A percentile compares a stretch with the other conserved stretches of the same genome.
phyloP scores from a whole-genome alignment of 345 rosid genomes.

The Eucalyptus pumila region DNA sequence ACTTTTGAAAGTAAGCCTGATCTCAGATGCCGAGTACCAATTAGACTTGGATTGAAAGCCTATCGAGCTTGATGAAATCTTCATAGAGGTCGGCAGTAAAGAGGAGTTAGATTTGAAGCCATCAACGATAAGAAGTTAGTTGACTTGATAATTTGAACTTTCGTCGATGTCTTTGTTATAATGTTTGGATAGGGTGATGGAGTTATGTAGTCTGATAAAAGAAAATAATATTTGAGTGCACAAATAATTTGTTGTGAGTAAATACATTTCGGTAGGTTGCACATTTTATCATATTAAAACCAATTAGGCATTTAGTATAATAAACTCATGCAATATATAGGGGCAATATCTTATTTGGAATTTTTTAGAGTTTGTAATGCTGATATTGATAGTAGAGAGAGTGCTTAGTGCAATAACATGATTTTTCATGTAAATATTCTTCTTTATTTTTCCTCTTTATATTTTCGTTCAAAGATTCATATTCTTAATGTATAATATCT shows the following conservation, averaged over 20 bases:
- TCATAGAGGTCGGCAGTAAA: accelerated
- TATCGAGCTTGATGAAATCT: not conserved
- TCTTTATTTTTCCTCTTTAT: too few relatives aligned
- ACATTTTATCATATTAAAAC: accelerated
- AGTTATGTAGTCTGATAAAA: too few relatives aligned
- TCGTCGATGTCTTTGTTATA: not conserved
- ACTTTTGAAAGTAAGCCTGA: not conserved
- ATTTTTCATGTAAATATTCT: too few relatives aligned
- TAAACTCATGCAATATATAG: too few relatives aligned
- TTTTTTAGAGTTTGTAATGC: too few relatives aligned
- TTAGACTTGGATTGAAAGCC: not conserved
- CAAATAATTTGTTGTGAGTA: too few relatives aligned
- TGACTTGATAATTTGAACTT: too few relatives aligned
- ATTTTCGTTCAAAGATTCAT: too few relatives aligned
- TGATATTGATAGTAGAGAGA: too few relatives aligned
- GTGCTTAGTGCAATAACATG: too few relatives aligned
- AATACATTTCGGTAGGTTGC: accelerated
- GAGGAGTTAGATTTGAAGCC: not conserved
- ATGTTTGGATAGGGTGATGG: not conserved
- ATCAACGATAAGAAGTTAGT: not conserved
- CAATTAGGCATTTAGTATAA: accelerated
- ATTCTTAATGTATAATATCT: too few relatives aligned
- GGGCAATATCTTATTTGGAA: too few relatives aligned
- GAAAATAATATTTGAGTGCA: accelerated
- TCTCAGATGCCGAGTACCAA: not conserved